phyloP scores from a whole-genome alignment of 306 rosid species.

The Fagus sylvatica region DNA sequence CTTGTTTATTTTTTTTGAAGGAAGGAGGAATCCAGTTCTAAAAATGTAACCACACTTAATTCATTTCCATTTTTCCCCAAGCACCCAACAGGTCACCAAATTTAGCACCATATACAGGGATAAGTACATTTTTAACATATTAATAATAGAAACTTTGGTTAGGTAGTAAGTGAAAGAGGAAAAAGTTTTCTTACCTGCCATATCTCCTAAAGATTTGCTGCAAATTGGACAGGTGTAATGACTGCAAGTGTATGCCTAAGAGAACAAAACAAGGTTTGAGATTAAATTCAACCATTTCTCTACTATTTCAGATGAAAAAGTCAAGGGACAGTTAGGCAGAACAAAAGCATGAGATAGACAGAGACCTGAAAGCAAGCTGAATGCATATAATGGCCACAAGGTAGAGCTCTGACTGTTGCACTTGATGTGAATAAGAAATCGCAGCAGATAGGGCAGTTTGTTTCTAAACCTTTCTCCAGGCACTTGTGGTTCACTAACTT shows the following conservation, averaged over 20 bases:
- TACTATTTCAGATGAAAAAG: conserved; percentile 5
- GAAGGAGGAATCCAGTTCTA: not conserved
- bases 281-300: conserved; percentile 24
- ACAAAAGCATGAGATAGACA: conserved; percentile 7
- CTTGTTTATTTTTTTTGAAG: not conserved
- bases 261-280: conserved; percentile 36
- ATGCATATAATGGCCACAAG: conserved; percentile 99
- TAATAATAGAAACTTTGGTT: conserved; percentile 13
- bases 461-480: conserved; percentile 92
- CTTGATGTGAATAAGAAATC: conserved; percentile 94
- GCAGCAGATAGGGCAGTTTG: conserved; percentile 97
- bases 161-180: conserved; percentile 11
- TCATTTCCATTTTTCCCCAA: not conserved
- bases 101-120: not conserved
- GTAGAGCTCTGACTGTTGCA: conserved; percentile 89
- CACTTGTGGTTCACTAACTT: conserved; percentile 85
- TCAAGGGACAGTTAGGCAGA: not conserved
- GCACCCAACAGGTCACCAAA: not conserved
- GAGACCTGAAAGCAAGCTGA: conserved; percentile 99
- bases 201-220: conserved; percentile 98
- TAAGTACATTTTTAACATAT: not conserved
- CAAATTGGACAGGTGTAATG: conserved; percentile 99
- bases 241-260: conserved; percentile 91
- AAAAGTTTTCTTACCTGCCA: conserved; percentile 76
- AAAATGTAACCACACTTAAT: not conserved